Percentiles rank a stretch among this genome's conserved stretches.
Conservation (phyloP, 306 rosid species). For the Trifolium dubium region DNA sequence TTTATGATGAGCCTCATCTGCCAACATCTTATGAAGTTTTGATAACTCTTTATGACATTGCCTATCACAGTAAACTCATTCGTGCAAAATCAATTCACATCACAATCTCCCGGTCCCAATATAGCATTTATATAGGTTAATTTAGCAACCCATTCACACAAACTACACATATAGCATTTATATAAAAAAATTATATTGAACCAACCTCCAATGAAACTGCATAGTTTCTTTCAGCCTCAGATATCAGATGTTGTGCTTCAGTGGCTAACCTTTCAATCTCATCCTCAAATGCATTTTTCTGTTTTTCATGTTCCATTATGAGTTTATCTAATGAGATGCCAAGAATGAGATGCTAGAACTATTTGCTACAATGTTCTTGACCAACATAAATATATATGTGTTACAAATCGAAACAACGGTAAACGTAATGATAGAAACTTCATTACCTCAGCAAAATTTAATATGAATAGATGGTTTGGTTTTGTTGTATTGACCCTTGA, state of each 20-base stretch:
- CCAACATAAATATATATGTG: no score
- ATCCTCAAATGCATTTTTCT: constrained; percentile 87
- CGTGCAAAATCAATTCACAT: constrained; percentile 40
- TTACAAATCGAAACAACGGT: no score
- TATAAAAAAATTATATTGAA: constrained; percentile 33
- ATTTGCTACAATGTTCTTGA: no score
- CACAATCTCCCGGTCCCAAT: no score
- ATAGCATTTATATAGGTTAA: no score
- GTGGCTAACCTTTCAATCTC: constrained; percentile 76
- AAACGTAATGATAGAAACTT: no score
- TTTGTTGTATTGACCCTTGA: no score
- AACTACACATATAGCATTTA: constrained; percentile 24
- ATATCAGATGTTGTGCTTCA: constrained; percentile 69
- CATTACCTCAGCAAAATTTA: no score
- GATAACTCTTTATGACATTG: constrained; percentile 71
- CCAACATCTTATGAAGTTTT: constrained; percentile 70
- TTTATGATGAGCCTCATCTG: constrained; percentile 69
- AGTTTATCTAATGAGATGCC: constrained; percentile 90
- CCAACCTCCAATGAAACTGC: constrained; percentile 79
- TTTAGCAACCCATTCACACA: constrained; percentile 34
- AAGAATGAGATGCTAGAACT: no score
- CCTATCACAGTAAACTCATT: constrained; percentile 54
- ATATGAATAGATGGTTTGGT: no score
- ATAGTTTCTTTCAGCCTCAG: constrained; percentile 81
- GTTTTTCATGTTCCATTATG: constrained; percentile 95